phyloP scores from a whole-genome alignment of 2,329 filamentous ascomycete genomes.

The Aspergillus sp. region DNA sequence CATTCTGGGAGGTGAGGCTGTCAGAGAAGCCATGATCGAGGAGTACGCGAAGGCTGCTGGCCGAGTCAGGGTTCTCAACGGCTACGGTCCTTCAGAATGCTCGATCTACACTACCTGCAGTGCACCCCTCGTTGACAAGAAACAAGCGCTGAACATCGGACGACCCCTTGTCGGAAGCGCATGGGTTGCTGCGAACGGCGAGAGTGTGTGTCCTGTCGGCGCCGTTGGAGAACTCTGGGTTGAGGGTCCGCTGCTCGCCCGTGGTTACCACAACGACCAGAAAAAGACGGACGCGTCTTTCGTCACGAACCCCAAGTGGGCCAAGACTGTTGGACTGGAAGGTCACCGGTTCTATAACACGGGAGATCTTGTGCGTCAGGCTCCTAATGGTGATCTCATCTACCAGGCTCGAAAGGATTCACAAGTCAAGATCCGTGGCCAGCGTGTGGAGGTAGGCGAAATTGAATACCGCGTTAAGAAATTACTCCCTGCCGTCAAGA shows the following conservation, averaged over 20 bases:
- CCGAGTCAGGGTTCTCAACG: slow-evolving; percentile 9
- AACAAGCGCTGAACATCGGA: slow-evolving; percentile 16
- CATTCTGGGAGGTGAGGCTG: slow-evolving; percentile 8
- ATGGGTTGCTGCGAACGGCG: slow-evolving; percentile 11
- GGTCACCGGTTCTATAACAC: slow-evolving; percentile 48
- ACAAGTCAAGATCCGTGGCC: slow-evolving; percentile 13
- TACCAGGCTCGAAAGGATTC: slow-evolving; percentile 13
- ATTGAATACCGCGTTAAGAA: slow-evolving; percentile 7
- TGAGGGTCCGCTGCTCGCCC: slow-evolving; percentile 31
- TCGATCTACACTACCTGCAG: slow-evolving; percentile 15
- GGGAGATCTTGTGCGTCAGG: slow-evolving; percentile 6
- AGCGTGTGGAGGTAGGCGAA: slow-evolving; percentile 13
- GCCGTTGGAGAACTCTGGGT: slow-evolving; percentile 36
- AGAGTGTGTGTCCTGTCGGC: slow-evolving; percentile 25
- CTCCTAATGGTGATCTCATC: slow-evolving; percentile 4
- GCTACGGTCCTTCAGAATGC: slow-evolving; percentile 10
- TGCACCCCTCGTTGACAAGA: slow-evolving; percentile 7
- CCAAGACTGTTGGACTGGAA: slow-evolving; percentile 1
- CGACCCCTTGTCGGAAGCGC: slow-evolving; percentile 9
- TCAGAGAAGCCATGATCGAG: slow-evolving; percentile 11
- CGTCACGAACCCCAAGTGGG: slow-evolving; percentile 23
- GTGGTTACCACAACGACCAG: slow-evolving; percentile 39
- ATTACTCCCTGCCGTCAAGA: slow-evolving; percentile 1
- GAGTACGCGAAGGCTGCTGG: slow-evolving; percentile 9
- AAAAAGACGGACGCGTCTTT: slow-evolving; percentile 33